A percentile compares a stretch with the other conserved stretches of the same genome.
Evolutionary conservation across 2,329 filamentous ascomycete genomes (phyloP).

Genomic region (Sordariomycetes sp.): DNA sequence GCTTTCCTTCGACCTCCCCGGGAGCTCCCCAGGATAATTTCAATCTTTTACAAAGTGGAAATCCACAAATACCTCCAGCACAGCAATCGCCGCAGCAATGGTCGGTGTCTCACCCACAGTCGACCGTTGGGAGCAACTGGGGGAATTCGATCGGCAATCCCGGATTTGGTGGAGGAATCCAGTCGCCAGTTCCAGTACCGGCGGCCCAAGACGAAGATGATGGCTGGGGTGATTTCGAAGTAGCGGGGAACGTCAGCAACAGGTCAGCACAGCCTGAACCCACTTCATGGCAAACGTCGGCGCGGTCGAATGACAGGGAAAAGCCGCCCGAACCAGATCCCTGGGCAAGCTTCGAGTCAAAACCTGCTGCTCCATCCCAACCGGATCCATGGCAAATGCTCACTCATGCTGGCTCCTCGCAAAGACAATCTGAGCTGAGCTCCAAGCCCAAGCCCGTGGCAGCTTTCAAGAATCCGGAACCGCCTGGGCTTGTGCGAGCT

Average conservation of each 20-base stretch:
- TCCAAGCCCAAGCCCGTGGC: too few species aligned
- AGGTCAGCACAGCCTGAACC: not conserved
- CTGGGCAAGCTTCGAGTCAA: too few species aligned
- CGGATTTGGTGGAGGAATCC: too few species aligned
- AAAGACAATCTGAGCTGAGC: not conserved
- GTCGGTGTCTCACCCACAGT: not conserved
- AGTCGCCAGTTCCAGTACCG: constrained; percentile 2
- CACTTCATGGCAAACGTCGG: not conserved
- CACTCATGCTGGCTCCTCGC: constrained; percentile 1
- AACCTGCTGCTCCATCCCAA: not conserved
- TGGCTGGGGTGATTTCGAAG: constrained; percentile 61
- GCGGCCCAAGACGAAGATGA: constrained; percentile 44
- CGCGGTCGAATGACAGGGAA: too few species aligned
- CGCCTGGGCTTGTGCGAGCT: constrained; percentile 27
- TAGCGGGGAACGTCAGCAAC: constrained; percentile 27
- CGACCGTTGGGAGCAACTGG: constrained; percentile 9
- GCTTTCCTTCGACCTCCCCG: not conserved
- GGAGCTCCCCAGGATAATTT: constrained; percentile 1
- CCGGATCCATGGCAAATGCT: constrained; percentile 7
- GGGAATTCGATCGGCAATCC: too few species aligned
- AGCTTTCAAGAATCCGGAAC: constrained; percentile 6
- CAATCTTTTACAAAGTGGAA: not conserved
- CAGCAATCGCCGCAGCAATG: constrained; percentile 2
- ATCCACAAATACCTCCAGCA: not conserved
- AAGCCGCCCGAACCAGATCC: too few species aligned